phyloP scores from a whole-genome alignment of 139 green algal species.

The Ostreobium quekettii region DNA sequence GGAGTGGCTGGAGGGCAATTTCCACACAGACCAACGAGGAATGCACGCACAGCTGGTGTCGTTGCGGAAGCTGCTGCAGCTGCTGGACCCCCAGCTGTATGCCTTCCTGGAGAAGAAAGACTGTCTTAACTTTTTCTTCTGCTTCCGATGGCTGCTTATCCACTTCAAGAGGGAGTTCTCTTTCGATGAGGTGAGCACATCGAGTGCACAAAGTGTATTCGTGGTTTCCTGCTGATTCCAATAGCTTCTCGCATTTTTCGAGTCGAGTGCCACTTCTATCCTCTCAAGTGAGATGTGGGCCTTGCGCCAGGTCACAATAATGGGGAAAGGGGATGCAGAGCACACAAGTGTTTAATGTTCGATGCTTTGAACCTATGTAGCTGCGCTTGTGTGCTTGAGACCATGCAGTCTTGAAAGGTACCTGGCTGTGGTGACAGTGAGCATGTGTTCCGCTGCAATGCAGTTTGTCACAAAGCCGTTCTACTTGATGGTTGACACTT shows the following conservation, averaged over 20 bases:
- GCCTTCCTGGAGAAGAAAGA: constrained; percentile 52
- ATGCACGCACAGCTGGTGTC: constrained; percentile 79
- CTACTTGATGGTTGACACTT: too few relatives aligned
- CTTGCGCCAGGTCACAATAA: too few relatives aligned
- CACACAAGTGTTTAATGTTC: too few relatives aligned
- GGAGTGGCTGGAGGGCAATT: constrained; percentile 69
- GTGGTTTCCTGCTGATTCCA: not conserved
- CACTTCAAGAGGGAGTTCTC: constrained; percentile 86
- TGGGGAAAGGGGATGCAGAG: too few relatives aligned
- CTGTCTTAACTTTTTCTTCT: constrained; percentile 80
- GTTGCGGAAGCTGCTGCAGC: constrained; percentile 57
- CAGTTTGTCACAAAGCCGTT: too few relatives aligned
- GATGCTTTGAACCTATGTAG: too few relatives aligned
- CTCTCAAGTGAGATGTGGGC: too few relatives aligned
- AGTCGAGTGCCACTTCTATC: not conserved
- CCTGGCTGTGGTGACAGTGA: too few relatives aligned
- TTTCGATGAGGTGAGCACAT: constrained; percentile 19
- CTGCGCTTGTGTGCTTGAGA: too few relatives aligned
- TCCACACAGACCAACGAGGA: constrained; percentile 55
- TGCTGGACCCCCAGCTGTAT: constrained; percentile 75
- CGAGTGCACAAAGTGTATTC: not conserved
- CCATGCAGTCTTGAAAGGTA: too few relatives aligned
- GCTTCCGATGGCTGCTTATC: constrained; percentile 87
- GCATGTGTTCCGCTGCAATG: too few relatives aligned
- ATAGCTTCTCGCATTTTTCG: not conserved